A percentile compares a stretch with the other conserved stretches of the same genome.
phyloP scores from a whole-genome alignment of 179 eudicot species.

The Beta corolliflora region DNA sequence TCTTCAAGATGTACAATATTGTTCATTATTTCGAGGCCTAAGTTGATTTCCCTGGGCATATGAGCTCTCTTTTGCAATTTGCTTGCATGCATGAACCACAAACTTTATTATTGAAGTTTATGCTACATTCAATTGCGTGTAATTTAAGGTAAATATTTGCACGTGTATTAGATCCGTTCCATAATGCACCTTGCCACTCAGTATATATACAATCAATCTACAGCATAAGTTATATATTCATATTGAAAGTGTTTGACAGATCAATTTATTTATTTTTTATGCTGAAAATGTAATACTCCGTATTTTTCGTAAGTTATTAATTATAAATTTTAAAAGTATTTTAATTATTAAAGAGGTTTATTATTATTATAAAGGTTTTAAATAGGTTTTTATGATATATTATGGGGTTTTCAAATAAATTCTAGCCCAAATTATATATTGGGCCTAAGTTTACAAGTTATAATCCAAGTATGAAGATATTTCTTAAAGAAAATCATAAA shows the following conservation, averaged over 20 bases:
- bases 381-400: too few relatives aligned
- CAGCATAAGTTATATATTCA: not conserved
- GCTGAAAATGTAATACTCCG: too few relatives aligned
- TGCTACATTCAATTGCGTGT: conserved; percentile 17
- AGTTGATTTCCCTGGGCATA: conserved; percentile 29
- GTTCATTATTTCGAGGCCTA: conserved; percentile 25
- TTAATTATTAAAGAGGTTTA: too few relatives aligned
- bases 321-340: too few relatives aligned
- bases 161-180: conserved; percentile 34
- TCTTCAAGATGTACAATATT: not conserved
- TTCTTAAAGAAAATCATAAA: too few relatives aligned
- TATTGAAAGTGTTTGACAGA: not conserved
- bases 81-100: not conserved
- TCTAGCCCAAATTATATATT: too few relatives aligned
- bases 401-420: too few relatives aligned
- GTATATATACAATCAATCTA: not conserved
- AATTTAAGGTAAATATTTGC: conserved; percentile 20
- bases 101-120: conserved; percentile 6
- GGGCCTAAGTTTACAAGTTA: too few relatives aligned
- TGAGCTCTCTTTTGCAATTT: conserved; percentile 23
- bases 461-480: too few relatives aligned
- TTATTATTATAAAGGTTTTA: too few relatives aligned
- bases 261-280: not conserved
- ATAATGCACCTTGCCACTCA: conserved; percentile 3
- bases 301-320: too few relatives aligned